Base-by-base conservation (phyloP, 129 eudicot genomes). In the Sambucus nigra region DNA sequence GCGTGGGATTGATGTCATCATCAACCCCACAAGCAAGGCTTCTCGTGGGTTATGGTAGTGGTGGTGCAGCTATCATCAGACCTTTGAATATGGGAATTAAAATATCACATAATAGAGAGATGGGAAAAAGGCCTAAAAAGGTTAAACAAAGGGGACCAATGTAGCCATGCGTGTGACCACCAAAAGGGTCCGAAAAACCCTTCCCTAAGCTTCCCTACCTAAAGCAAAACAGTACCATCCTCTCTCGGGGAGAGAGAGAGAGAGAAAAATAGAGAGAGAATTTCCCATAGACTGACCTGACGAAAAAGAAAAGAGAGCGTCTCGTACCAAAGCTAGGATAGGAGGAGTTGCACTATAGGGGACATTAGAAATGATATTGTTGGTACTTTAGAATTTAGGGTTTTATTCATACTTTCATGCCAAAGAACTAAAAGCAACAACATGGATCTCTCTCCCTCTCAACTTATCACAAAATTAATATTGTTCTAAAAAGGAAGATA, bases 91-190 rank as follows among this genome's bases (percentile, higher is more conserved):
- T 7, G 9, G 50, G 41, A 53, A 1, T n/a, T 47, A 18, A 49
- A 51, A 25, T 32, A 33, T 14, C 32, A n/a, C 21, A 5, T 1
- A 14, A 33, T 17, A 50, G n/a, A 21, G 22, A 22, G 6, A 20
- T 44, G 0, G 26, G 26, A 18, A 57, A 3, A 35, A 28, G 35
- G 16, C 44, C n/a, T 25, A 67, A 44, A 63, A 64, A 44, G 42
- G 45, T 58, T 51, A 27, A 41, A 42, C 57, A 60, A 53, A 29
- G 72, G 82, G 77, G 76, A 70, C 77, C 74, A 71, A 49, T 51
- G 61, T 16, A 57, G 66, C 63, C 82, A 71, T 71, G 81, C 81
- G 82, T 76, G 82, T 58, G 82, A 63, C 81, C 77, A 71, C 61
- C 25, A 76, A 63, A 56, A 31, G 53, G 49, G 55, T 53, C 61